Percentiles rank a stretch among this genome's conserved stretches.
Evolutionary conservation across 371 early-diverging fungal genomes (phyloP).

Genomic region (Blakeslea trispora): DNA sequence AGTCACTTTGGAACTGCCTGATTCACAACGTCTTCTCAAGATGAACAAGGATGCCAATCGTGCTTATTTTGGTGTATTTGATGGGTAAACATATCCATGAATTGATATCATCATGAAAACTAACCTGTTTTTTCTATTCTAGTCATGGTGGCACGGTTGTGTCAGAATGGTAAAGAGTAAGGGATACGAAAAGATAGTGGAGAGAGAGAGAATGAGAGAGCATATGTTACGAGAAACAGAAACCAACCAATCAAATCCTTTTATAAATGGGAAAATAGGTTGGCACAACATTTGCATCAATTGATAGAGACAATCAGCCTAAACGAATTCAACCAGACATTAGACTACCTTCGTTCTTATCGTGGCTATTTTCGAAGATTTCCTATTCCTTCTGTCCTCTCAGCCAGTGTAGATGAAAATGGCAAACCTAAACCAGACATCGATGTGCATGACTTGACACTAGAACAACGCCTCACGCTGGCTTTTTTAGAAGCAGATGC

Average conservation of each 20-base stretch:
- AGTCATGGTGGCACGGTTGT: constrained; percentile 52
- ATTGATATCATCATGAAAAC: too few species aligned
- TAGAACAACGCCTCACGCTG: constrained; percentile 60
- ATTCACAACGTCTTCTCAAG: constrained; percentile 4
- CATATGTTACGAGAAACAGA: too few species aligned
- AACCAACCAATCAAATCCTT: background rate
- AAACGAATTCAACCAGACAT: constrained; percentile 36
- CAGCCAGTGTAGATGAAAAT: constrained; percentile 28
- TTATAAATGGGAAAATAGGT: constrained; percentile 25
- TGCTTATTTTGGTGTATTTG: constrained; percentile 57
- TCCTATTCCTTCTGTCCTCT: constrained; percentile 33
- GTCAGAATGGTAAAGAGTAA: constrained; percentile 41
- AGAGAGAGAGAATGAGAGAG: too few species aligned
- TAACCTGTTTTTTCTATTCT: background rate
- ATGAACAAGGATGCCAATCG: constrained; percentile 41
- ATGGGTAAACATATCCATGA: constrained; percentile 53
- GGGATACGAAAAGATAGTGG: too few species aligned
- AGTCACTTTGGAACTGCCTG: constrained; percentile 39
- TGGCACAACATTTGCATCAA: constrained; percentile 45
- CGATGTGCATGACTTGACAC: constrained; percentile 34
- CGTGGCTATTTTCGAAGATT: constrained; percentile 52
- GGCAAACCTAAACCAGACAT: constrained; percentile 13
- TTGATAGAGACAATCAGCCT: constrained; percentile 41
- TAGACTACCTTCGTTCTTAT: constrained; percentile 33
- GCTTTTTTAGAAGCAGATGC: constrained; percentile 58